Evolutionary conservation across 2,329 filamentous ascomycete species (phyloP), one percentile per base, ranked within the genome.

Genomic region (Fusarium dimerum): DNA sequence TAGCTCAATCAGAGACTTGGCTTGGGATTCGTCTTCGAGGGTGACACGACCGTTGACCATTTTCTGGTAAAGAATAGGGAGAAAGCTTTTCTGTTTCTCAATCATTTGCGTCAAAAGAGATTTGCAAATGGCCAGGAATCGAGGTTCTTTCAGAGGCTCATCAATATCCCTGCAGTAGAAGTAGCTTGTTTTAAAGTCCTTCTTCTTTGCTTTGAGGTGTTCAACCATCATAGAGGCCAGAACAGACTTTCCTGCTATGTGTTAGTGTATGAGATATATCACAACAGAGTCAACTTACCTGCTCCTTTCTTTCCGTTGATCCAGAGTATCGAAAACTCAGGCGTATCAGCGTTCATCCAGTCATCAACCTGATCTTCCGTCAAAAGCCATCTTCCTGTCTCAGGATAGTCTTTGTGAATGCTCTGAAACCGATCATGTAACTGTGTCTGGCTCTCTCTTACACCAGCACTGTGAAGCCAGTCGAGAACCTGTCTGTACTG

Each of bases 101-200:
- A 17, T 40, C 46, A 42, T 48, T 30, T 34, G 40, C 16, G 40
- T 41, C 9, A 41, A 13, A n/a, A 26, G 40, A 17, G 6, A 10
- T 16, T 15, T 42, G 38, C 15, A 43, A 29, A 36, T 36, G 32
- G 32, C 32, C 32, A 36, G 9, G 10, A 36, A 36, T 36, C 32
- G 32, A 36, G 32, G 13, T 10, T 36, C 32, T 36, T 15, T 36
- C 5, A 36, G 32, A 36, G 32, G 10, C 11, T 42, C 26, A 39
- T 73, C 67, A 7, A 56, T 59, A 40, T 71, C 63, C n/a, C 66
- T 70, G 57, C 70, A 77, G 58, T 77, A 77, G 55, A 75, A 77
- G 53, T 69, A 77, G 40, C 65, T 63, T 3, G 68, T 68, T 36
- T 36, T 36, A 9, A 36, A 36, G 32, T 36, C 32, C 32, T 36